A percentile compares a stretch with the other conserved stretches of the same genome.
These are phyloP conservation scores for Chaetomium fimeti DNA, from an alignment of 495 filamentous ascomycete genomes.

Conservation along the genomic window DNA sequence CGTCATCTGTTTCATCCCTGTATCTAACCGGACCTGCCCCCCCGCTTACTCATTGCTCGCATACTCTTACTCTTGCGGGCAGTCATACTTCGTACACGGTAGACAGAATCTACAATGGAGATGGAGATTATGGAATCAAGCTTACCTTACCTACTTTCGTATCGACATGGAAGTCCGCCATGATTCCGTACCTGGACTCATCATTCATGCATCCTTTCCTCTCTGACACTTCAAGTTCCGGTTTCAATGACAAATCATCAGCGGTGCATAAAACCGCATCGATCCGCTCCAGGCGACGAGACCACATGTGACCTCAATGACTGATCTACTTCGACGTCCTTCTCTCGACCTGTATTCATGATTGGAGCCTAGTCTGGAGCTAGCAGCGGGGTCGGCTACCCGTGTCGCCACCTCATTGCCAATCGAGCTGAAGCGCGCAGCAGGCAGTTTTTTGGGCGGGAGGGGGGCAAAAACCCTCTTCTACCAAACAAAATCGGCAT, in stretches of 20 bases:
- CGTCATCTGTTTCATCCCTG: conserved; percentile 12
- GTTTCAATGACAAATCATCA: conserved; percentile 3
- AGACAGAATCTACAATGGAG: no score
- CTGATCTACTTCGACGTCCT: not conserved
- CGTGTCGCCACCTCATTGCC: conserved; percentile 1
- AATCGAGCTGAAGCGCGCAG: not conserved
- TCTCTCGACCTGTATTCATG: not conserved
- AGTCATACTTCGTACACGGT: no score
- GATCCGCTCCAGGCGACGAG: not conserved
- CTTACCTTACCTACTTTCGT: no score
- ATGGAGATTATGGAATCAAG: no score
- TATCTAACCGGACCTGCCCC: not conserved
- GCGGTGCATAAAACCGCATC: not conserved
- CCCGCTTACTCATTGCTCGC: conserved; percentile 10
- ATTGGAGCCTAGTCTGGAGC: not conserved
- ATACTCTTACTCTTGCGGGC: not conserved
- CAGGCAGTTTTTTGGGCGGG: not conserved
- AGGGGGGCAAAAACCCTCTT: not conserved
- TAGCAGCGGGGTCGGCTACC: conserved; percentile 4
- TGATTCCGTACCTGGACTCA: no score
- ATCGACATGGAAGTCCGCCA: no score
- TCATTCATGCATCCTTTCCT: not conserved
- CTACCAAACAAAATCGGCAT: not conserved
- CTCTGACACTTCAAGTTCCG: not conserved
- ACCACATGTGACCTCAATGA: not conserved